Conservation (phyloP, 2,329 filamentous ascomycete species). For the Coniochaeta sp. region DNA sequence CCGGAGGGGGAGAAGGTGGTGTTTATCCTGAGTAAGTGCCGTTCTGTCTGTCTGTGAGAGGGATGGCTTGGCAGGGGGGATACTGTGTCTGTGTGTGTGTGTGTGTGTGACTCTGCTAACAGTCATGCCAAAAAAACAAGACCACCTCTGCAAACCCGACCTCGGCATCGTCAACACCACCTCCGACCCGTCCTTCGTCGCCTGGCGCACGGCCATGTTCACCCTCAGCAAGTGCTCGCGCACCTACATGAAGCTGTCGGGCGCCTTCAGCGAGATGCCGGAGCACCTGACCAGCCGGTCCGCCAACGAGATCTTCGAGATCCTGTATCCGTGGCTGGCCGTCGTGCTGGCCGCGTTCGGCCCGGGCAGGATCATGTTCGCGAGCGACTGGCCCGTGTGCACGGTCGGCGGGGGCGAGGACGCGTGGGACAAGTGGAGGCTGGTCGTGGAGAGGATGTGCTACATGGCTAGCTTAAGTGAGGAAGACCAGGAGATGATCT, state of each 20-base stretch:
- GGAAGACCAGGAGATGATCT: slow-evolving; percentile 59
- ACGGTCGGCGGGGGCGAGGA: slow-evolving; percentile 48
- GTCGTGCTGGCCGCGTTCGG: slow-evolving; percentile 68
- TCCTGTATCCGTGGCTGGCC: slow-evolving; percentile 63
- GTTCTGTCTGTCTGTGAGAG: background rate
- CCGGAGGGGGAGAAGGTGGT: slow-evolving; percentile 51
- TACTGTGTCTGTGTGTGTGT: no score
- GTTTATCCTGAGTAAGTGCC: slow-evolving; percentile 62
- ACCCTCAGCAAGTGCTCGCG: slow-evolving; percentile 55
- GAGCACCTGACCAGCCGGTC: slow-evolving; percentile 39
- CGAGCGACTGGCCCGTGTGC: slow-evolving; percentile 90
- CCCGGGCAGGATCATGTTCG: slow-evolving; percentile 72
- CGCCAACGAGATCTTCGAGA: slow-evolving; percentile 51
- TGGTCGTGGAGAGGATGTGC: slow-evolving; percentile 61
- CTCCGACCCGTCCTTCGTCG: slow-evolving; percentile 48
- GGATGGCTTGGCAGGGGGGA: background rate
- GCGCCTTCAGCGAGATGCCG: slow-evolving; percentile 73
- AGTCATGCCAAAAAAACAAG: no score
- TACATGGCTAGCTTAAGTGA: slow-evolving; percentile 52
- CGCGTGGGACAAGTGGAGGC: slow-evolving; percentile 71
- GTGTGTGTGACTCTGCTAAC: no score
- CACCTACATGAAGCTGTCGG: slow-evolving; percentile 90
- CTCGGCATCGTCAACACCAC: slow-evolving; percentile 54
- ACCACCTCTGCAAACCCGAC: slow-evolving; percentile 87
- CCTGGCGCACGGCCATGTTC: slow-evolving; percentile 64